Evolutionary conservation across 2,329 filamentous ascomycete genomes (phyloP).

Genomic region (Didymosphaeria variabile): DNA sequence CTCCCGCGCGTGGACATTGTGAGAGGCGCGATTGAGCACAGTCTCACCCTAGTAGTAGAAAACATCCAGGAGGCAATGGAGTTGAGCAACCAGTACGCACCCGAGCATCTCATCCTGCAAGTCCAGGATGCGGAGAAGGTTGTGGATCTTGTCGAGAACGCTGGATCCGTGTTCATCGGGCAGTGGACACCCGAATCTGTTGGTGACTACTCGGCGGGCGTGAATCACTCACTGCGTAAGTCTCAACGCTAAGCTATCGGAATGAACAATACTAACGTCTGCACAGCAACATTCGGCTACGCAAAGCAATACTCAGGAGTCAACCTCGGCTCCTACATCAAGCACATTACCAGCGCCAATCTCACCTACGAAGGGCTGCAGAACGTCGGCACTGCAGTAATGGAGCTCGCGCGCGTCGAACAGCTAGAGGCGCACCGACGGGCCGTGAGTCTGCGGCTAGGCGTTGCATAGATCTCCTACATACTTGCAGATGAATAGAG

Average conservation of each 20-base stretch:
- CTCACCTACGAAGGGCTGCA: constrained; percentile 84
- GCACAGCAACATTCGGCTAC: constrained; percentile 90
- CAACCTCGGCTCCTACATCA: constrained; percentile 93
- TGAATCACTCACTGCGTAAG: constrained; percentile 97
- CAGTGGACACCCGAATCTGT: constrained; percentile 98
- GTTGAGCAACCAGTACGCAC: constrained; percentile 93
- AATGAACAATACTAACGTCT: constrained; percentile 20
- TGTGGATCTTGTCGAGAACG: constrained; percentile 85
- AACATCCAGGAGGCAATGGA: constrained; percentile 79
- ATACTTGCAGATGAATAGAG: background rate
- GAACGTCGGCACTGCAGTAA: constrained; percentile 88
- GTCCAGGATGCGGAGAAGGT: constrained; percentile 77
- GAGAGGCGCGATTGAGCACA: constrained; percentile 87
- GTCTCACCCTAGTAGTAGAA: constrained; percentile 80
- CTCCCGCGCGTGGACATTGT: constrained; percentile 94
- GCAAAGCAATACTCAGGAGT: constrained; percentile 99
- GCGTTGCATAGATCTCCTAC: constrained; percentile 33
- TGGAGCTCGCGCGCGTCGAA: constrained; percentile 94
- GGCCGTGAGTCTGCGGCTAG: constrained; percentile 72
- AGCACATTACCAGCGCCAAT: constrained; percentile 96
- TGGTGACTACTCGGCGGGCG: constrained; percentile 96
- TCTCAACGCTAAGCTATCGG: constrained; percentile 36
- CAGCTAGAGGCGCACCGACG: constrained; percentile 91
- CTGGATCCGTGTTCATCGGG: constrained; percentile 94
- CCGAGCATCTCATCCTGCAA: constrained; percentile 95